phyloP scores from a whole-genome alignment of 1,284 basidiomycete genomes.

The Rhodotorula sp. region DNA sequence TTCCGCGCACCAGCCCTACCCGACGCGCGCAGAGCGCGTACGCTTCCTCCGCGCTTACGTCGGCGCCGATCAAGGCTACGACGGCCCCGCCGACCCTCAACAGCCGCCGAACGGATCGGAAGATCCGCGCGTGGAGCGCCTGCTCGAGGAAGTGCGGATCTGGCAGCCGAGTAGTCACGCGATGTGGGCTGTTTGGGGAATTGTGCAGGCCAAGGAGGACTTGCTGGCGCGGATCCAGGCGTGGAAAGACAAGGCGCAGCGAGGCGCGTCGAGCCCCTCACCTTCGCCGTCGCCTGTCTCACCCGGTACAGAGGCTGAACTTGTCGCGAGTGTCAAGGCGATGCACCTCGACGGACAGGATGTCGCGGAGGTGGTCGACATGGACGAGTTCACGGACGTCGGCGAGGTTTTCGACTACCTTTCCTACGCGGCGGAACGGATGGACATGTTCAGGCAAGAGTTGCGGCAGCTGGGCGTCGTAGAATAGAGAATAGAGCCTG shows the following conservation, averaged over 20 bases:
- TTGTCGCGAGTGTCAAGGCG: conserved; percentile 11
- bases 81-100: conserved; percentile 8
- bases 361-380: conserved; percentile 27
- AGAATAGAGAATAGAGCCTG: not conserved
- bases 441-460: conserved; percentile 41
- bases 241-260: conserved; percentile 34
- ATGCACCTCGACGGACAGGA: conserved; percentile 3
- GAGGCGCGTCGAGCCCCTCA: not conserved
- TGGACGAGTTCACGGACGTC: conserved; percentile 22
- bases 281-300: not conserved
- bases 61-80: conserved; percentile 39
- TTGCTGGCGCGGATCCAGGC: conserved; percentile 49
- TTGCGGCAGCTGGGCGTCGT: conserved; percentile 22
- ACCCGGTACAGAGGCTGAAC: not conserved
- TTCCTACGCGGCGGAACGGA: conserved; percentile 39
- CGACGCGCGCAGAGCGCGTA: conserved; percentile 65
- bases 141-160: conserved; percentile 73
- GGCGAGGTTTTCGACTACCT: conserved; percentile 43
- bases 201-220: conserved; percentile 82
- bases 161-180: conserved; percentile 87
- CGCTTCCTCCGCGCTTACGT: conserved; percentile 85
- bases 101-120: conserved; percentile 11
- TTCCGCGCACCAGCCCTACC: conserved; percentile 67
- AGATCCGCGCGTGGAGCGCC: conserved; percentile 43
- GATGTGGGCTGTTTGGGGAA: conserved; percentile 88